A percentile compares a stretch with the other conserved stretches of the same genome.
Evolutionary conservation across 345 rosid species (phyloP).

Genomic region (Syzygium grande): DNA sequence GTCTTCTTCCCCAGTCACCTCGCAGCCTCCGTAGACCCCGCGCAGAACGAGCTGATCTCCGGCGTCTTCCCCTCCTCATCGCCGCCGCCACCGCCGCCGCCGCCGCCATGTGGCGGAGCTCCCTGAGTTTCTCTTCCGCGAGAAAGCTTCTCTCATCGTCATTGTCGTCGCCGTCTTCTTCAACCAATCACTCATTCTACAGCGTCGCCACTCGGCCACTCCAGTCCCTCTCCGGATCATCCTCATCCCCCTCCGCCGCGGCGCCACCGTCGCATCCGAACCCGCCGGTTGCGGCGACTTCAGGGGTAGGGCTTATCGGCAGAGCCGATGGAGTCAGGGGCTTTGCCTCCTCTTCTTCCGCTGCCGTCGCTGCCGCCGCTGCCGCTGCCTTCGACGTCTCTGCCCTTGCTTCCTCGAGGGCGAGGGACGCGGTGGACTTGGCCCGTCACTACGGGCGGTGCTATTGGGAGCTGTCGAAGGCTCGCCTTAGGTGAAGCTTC

Average conservation of each 20-base stretch:
- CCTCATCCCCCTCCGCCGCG: conserved; percentile 8
- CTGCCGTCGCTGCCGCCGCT: background rate
- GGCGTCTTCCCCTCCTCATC: background rate
- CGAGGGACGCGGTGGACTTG: conserved; percentile 18
- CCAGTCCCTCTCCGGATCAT: conserved; percentile 3
- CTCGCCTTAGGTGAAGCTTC: conserved; percentile 67
- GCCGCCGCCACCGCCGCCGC: background rate
- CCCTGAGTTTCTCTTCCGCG: background rate
- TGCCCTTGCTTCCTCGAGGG: conserved; percentile 16
- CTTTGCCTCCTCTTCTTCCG: conserved; percentile 5
- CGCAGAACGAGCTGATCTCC: background rate
- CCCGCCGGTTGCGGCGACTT: conserved; percentile 7
- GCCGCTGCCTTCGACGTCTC: conserved; percentile 6
- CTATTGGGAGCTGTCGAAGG: conserved; percentile 95
- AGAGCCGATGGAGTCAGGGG: conserved; percentile 31
- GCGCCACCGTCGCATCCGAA: conserved; percentile 5
- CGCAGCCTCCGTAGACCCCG: background rate
- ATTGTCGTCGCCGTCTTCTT: background rate
- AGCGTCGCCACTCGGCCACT: background rate
- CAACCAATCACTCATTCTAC: background rate
- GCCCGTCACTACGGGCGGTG: conserved; percentile 61
- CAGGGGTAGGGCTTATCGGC: conserved; percentile 13
- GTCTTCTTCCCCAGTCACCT: background rate
- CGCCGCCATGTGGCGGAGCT: conserved; percentile 3
- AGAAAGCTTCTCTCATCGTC: background rate